Evolutionary conservation across 441 rosid genomes (phyloP), one percentile per base, ranked within the genome.

Genomic region (Lepidium campestre): DNA sequence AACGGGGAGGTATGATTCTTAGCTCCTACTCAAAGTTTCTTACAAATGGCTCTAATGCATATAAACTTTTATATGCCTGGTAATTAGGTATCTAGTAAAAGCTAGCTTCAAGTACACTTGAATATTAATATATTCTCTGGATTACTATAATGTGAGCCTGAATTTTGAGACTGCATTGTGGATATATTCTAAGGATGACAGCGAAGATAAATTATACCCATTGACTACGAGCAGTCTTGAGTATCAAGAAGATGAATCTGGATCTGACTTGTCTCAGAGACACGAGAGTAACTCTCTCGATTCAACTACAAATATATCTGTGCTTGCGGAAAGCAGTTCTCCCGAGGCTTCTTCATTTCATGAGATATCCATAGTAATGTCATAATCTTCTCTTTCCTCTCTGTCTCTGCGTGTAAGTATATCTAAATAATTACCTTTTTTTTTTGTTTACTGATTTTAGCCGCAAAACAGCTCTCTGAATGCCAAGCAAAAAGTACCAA

Each of bases 161-260:
- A 68, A 54, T 23, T 19, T 41, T 57, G 66, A 68, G 70, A 57
- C 57, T 35, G 68, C 50, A 10, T 67, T 75, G 77, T 23, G 27
- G 29, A 70, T 69, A 68, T 49, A 56, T 72, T 62, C 19, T 25
- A 49, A 87, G 97, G 82, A 77, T 70, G 70, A 68, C 65, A 79
- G 66, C 49, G 58, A 78, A 27, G 57, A 47, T 71, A 80, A 68
- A 77, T 68, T 56, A 64, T 80, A 66, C 65, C 68, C 78, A 19
- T 67, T 44, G 67, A 74, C 60, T 42, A 3, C 39, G 45, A 45
- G 61, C 55, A 15, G 75, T 62, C 66, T 56, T 69, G 79, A 70
- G 48, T 39, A 46, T 32, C 67, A 56, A 64, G 63, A 49, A 62
- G 62, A 42, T 70, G 61, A 68, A 57, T 32, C 65, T 68, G 81